Evolutionary conservation across 1,139 yeast genomes (phyloP).

Genomic region (Pichia sp.): DNA sequence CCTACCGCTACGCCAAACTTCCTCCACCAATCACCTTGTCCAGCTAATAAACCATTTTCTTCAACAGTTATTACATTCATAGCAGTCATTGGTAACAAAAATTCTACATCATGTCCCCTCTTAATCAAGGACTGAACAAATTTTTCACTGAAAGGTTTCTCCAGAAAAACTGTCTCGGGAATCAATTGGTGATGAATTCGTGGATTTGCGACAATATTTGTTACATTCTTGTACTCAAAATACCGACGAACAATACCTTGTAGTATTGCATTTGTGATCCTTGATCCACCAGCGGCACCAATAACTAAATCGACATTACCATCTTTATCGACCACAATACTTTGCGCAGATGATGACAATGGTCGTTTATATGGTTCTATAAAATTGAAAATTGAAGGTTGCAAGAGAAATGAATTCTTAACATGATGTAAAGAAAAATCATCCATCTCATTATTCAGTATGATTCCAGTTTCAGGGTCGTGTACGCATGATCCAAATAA

Average conservation of each 20-base stretch:
- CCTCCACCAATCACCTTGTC: conserved; percentile 40
- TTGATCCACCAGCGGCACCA: conserved; percentile 94
- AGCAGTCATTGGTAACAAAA: conserved; percentile 31
- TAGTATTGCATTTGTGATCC: conserved; percentile 77
- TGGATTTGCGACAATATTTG: conserved; percentile 69
- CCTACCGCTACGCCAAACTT: conserved; percentile 37
- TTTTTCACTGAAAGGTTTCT: conserved; percentile 31
- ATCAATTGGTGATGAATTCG: conserved; percentile 83
- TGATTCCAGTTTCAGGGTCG: conserved; percentile 74
- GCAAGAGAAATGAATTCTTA: conserved; percentile 69
- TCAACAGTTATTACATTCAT: conserved; percentile 34
- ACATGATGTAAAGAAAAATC: conserved; percentile 74
- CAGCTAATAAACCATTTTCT: conserved; percentile 21
- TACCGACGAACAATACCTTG: conserved; percentile 69
- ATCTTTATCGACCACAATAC: conserved; percentile 49
- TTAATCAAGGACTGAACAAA: conserved; percentile 20
- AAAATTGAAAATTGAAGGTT: conserved; percentile 75
- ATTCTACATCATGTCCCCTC: conserved; percentile 29
- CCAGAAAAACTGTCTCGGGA: conserved; percentile 63
- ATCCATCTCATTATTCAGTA: conserved; percentile 90
- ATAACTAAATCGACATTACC: conserved; percentile 55
- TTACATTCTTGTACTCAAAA: conserved; percentile 48
- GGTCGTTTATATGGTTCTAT: conserved; percentile 76
- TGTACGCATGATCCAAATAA: conserved; percentile 76
- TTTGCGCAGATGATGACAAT: conserved; percentile 74